Evolutionary conservation across 805 yeast genomes (phyloP), one percentile per base, ranked within the genome.

Genomic region (Kodamaea sagamina): DNA sequence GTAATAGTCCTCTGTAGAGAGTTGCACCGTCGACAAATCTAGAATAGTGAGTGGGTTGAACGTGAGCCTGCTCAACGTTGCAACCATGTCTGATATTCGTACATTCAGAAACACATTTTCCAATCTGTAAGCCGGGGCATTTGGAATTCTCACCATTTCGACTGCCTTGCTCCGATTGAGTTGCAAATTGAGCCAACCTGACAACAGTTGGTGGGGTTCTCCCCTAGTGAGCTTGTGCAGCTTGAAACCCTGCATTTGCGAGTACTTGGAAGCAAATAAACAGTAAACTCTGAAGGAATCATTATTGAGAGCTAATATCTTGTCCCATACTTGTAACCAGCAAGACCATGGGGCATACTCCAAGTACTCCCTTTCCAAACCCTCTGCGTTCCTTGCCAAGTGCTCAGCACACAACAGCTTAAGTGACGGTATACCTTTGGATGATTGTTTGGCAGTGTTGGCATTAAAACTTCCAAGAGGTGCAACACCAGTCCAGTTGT

Each of bases 81-180:
- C 11, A 2, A 47, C 49, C 3, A 69, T 36, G 12, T 61, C 63
- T 13, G 31, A 17, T 3, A 67, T 31, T 15, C 50, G 44, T 8
- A 64, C 50, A 44, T 69, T 68, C 16, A 55, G 47, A 43, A 63
- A 68, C 4, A 71, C 29, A 36, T 60, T 67, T 34, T 70, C 75
- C 18, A 71, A 38, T 29, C 75, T 48, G 53, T 70, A 72, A 32
- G 27, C 37, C 15, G 42, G 39, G 18, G 45, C 26, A 12, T 42
- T 41, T 17, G 61, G 57, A 13, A 53, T 42, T 7, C 48, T 44
- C 16, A 48, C 43, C 36, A 48, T 42, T 13, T 49, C 54, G 7
- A 58, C 43, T 1, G 54, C 50, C 18, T 42, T 36, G 13, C 34
- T 44, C 15, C 48, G 43, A 4, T 12, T 25, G 16, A 21, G 18